A percentile compares a stretch with the other conserved stretches of the same genome.
Evolutionary conservation across 225 moss, liverwort and hornwort genomes (phyloP).

Genomic region (Lunularia cruciata): DNA sequence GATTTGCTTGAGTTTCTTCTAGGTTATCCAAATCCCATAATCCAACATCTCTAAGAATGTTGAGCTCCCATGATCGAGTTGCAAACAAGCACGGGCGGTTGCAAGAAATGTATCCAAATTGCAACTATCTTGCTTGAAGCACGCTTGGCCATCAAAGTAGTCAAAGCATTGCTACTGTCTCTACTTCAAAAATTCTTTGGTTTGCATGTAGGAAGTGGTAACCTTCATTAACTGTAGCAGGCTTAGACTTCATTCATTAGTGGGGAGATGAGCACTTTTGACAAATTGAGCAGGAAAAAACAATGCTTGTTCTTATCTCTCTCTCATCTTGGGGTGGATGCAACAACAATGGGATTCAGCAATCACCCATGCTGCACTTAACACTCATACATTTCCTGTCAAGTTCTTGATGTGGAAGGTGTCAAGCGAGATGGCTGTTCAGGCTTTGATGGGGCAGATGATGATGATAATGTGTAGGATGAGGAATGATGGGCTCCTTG

Average conservation of each 20-base stretch:
- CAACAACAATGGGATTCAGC: background rate
- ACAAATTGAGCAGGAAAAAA: background rate
- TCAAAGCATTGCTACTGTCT: too few species aligned
- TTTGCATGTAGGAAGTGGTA: too few species aligned
- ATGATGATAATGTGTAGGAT: background rate
- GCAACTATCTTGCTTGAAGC: too few species aligned
- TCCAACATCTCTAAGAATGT: too few species aligned
- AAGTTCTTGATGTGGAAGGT: background rate
- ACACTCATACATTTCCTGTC: background rate
- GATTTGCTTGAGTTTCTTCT: too few species aligned
- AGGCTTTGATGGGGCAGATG: background rate
- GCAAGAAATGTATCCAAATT: too few species aligned
- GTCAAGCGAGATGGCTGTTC: background rate
- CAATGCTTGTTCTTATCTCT: background rate
- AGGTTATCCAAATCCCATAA: too few species aligned
- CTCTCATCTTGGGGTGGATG: constrained; percentile 1
- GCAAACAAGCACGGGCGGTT: too few species aligned
- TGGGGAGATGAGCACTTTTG: background rate
- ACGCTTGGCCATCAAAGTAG: too few species aligned
- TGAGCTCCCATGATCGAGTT: too few species aligned
- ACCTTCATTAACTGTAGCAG: too few species aligned
- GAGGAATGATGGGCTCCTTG: background rate
- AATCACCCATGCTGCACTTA: constrained; percentile 1
- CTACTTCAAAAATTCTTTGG: too few species aligned
- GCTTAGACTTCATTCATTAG: background rate